A percentile compares a stretch with the other conserved stretches of the same genome.
phyloP scores from a whole-genome alignment of 257 asterid species.

The Ajuga chamaepitys region DNA sequence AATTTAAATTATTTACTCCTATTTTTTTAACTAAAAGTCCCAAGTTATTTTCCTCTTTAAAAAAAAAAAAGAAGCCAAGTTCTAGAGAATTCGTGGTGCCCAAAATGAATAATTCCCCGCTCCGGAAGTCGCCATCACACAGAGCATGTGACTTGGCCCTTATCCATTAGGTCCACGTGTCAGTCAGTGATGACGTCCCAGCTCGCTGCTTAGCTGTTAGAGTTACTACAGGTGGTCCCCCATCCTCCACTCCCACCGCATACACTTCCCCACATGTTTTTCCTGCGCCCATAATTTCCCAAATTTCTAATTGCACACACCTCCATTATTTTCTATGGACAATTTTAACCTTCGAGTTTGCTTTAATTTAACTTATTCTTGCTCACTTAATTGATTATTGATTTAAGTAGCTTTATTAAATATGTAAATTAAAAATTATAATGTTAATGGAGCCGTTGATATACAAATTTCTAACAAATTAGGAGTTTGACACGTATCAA shows the following conservation, averaged over 20 bases:
- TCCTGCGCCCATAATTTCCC: not conserved
- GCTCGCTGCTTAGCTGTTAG: constrained; percentile 19
- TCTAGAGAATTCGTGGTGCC: constrained; percentile 14
- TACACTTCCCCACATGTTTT: not conserved
- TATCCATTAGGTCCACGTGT: constrained; percentile 28
- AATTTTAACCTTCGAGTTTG: constrained; percentile 4
- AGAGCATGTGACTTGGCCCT: constrained; percentile 25
- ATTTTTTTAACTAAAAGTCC: too few species aligned
- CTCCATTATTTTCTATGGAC: not conserved
- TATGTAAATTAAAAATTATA: too few species aligned
- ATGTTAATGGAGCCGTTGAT: too few species aligned
- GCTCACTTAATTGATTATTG: too few species aligned
- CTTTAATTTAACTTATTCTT: too few species aligned
- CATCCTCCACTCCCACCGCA: constrained; percentile 8
- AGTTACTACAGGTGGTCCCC: constrained; percentile 8
- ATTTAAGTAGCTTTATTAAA: too few species aligned
- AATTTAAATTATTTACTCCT: too few species aligned
- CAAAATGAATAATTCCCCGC: constrained; percentile 12
- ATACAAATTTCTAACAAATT: too few species aligned
- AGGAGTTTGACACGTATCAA: too few species aligned
- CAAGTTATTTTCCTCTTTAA: too few species aligned
- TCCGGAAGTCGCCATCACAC: constrained; percentile 14
- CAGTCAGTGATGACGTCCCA: not conserved
- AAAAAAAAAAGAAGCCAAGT: not conserved
- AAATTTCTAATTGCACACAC: not conserved